Conservation (phyloP, 768 basidiomycete species). For the Mycena galericulata region DNA sequence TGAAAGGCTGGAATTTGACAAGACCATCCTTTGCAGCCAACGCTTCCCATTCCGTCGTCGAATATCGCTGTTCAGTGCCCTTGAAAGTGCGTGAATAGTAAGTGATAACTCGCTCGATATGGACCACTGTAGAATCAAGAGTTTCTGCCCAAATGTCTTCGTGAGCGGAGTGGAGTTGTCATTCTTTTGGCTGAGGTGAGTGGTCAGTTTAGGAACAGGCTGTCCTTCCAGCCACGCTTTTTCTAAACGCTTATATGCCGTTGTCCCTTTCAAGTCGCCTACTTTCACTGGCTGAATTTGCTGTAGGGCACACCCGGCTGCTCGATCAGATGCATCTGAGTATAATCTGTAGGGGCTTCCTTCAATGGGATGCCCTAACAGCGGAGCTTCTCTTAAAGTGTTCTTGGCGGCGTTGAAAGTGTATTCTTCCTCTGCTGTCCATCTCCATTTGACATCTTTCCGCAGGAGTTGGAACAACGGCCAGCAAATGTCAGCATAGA, state of each 20-base stretch:
- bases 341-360: background rate
- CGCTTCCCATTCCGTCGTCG: background rate
- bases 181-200: background rate
- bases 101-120: background rate
- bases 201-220: background rate
- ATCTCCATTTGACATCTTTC: constrained; percentile 3
- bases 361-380: constrained; percentile 25
- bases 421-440: constrained; percentile 20
- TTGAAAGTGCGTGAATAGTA: too few relatives aligned
- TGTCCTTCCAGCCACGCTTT: background rate
- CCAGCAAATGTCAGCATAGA: constrained; percentile 14
- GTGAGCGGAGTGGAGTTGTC: background rate
- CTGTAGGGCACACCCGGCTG: background rate
- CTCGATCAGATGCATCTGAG: too few relatives aligned
- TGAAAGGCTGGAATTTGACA: background rate
- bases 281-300: too few relatives aligned
- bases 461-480: constrained; percentile 20
- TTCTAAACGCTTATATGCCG: background rate
- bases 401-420: constrained; percentile 37
- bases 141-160: background rate
- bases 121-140: constrained; percentile 3
- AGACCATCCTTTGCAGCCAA: background rate
- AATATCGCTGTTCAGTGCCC: background rate
- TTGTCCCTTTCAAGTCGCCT: background rate
- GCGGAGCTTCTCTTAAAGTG: constrained; percentile 36